Evolutionary conservation across 305 asterid genomes (phyloP).

Genomic region (Fraxinus angustifolia): DNA sequence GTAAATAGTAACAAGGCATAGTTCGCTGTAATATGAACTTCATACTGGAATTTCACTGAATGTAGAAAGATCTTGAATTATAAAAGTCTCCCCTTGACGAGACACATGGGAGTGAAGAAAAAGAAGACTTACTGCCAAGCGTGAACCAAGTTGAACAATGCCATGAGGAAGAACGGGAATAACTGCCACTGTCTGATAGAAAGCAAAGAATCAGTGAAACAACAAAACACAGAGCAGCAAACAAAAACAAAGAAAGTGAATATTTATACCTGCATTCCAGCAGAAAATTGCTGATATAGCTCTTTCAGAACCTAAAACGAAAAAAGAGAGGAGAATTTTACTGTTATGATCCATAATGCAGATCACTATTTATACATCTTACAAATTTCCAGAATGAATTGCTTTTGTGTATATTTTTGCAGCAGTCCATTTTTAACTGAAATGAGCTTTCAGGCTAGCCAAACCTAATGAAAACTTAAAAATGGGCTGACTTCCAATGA

Average conservation of each 20-base stretch:
- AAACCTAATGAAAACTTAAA: not conserved
- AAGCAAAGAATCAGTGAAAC: conserved; percentile 14
- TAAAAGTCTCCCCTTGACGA: not conserved
- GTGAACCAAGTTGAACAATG: conserved; percentile 73
- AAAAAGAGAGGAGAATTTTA: conserved; percentile 4
- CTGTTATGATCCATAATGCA: conserved; percentile 8
- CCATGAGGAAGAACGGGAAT: conserved; percentile 81
- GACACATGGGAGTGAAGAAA: not conserved
- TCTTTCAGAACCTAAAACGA: conserved; percentile 51
- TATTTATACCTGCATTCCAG: conserved; percentile 64
- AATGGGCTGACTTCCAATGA: not conserved
- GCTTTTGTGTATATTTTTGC: not conserved
- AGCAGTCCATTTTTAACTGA: not conserved
- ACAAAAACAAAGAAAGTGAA: not conserved
- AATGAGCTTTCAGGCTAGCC: conserved; percentile 7
- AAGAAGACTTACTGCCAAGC: conserved; percentile 43
- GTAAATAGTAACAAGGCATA: not conserved
- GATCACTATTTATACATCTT: not conserved
- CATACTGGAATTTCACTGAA: not conserved
- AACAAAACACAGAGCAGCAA: conserved; percentile 2
- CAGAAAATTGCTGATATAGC: conserved; percentile 53
- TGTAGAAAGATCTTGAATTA: not conserved
- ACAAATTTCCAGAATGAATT: not conserved
- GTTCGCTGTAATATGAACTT: not conserved
- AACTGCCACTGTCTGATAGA: conserved; percentile 58